These are phyloP conservation scores for Linum usitatissimum DNA, from an alignment of 345 rosid genomes.

Conservation along the genomic window DNA sequence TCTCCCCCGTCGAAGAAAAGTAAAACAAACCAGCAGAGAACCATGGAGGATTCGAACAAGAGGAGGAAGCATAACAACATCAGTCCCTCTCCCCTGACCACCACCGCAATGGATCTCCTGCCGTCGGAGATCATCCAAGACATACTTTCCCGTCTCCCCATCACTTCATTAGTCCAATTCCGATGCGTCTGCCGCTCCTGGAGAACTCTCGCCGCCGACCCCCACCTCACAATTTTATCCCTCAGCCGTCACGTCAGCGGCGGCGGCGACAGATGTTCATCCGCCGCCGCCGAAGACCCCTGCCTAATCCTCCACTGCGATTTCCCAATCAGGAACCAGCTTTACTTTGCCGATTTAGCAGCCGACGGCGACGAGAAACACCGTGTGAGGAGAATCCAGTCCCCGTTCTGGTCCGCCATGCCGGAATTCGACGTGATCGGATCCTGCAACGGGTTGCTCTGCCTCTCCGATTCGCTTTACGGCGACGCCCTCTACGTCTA, in stretches of 20 bases:
- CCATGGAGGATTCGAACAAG: conserved; percentile 1
- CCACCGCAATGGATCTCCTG: neutral
- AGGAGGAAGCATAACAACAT: neutral
- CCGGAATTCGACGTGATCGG: conserved; percentile 35
- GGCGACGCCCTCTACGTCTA: conserved; percentile 17
- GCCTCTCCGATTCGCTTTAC: conserved; percentile 23
- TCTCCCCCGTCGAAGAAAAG: neutral
- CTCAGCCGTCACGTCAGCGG: neutral
- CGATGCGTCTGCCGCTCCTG: conserved; percentile 31
- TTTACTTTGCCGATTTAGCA: conserved; percentile 26
- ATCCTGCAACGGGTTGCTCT: conserved; percentile 36
- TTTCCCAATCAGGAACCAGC: conserved; percentile 29
- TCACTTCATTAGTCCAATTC: conserved; percentile 26
- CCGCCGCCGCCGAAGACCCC: conserved; percentile 17
- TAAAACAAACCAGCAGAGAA: neutral
- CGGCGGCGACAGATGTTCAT: neutral
- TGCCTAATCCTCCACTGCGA: conserved; percentile 34
- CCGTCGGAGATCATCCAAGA: neutral
- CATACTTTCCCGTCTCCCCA: conserved; percentile 3
- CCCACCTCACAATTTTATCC: conserved; percentile 14
- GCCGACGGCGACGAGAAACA: neutral
- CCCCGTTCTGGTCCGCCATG: conserved; percentile 23
- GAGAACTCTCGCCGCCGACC: conserved; percentile 21
- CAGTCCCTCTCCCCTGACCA: neutral
- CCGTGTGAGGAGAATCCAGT: conserved; percentile 20